phyloP scores from a whole-genome alignment of 768 basidiomycete genomes.

The Albatrellus ellisii region DNA sequence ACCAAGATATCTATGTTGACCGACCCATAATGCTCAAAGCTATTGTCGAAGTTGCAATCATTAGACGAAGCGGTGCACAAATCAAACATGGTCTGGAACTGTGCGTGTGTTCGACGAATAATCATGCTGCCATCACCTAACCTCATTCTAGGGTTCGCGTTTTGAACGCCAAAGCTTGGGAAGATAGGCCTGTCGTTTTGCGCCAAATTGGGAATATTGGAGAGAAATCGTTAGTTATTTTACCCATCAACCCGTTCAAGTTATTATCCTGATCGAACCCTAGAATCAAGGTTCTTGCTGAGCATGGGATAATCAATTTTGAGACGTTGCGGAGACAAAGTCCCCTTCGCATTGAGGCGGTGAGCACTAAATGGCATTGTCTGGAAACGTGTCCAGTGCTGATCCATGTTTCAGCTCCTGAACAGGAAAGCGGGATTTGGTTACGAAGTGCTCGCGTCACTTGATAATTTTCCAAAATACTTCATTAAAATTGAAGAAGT shows the following conservation, averaged over 20 bases:
- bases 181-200: conserved; percentile 72
- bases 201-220: conserved; percentile 86
- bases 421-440: conserved; percentile 25
- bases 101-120: conserved; percentile 24
- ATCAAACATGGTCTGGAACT: conserved; percentile 66
- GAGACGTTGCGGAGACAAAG: conserved; percentile 39
- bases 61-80: conserved; percentile 49
- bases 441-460: conserved; percentile 45
- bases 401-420: conserved; percentile 7
- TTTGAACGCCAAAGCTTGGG: conserved; percentile 82
- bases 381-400: not conserved
- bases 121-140: not conserved
- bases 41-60: conserved; percentile 63
- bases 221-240: conserved; percentile 65
- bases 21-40: conserved; percentile 28
- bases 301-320: conserved; percentile 58
- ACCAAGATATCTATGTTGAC: conserved; percentile 2
- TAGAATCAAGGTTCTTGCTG: conserved; percentile 44
- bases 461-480: conserved; percentile 57
- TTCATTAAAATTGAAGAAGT: conserved; percentile 36
- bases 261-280: conserved; percentile 8
- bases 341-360: conserved; percentile 51
- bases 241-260: not conserved
- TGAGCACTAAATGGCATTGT: conserved; percentile 16
- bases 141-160: conserved; percentile 45